These are phyloP conservation scores for Phytophthora brassicae DNA, from an alignment of 352 stramenopile genomes.

Conservation along the genomic window DNA sequence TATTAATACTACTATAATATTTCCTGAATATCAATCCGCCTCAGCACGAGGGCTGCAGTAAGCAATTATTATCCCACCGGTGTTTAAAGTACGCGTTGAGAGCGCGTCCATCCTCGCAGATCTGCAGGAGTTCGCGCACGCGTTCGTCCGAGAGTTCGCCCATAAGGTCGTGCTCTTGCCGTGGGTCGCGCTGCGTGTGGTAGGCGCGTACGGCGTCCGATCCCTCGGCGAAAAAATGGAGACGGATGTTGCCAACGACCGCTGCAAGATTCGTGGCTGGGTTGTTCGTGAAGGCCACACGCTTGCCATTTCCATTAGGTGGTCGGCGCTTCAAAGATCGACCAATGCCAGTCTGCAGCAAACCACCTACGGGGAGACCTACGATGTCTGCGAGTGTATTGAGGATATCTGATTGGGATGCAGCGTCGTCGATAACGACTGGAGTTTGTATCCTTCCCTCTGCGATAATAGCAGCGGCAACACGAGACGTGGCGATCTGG, in stretches of 20 bases:
- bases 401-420: conserved; percentile 58
- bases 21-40: too few species aligned
- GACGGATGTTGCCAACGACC: conserved; percentile 51
- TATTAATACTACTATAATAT: too few species aligned
- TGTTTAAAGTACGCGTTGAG: conserved; percentile 56
- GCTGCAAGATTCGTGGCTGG: conserved; percentile 52
- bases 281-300: conserved; percentile 57
- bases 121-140: conserved; percentile 33
- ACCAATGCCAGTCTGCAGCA: conserved; percentile 59
- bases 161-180: conserved; percentile 48
- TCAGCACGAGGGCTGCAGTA: conserved; percentile 36
- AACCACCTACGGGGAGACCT: conserved; percentile 43
- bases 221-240: conserved; percentile 57
- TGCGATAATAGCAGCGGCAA: conserved; percentile 58
- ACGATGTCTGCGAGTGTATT: conserved; percentile 76
- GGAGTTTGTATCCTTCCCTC: conserved; percentile 48
- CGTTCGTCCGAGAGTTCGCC: conserved; percentile 30
- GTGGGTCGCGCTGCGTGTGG: conserved; percentile 47
- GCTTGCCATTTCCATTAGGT: conserved; percentile 26
- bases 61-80: conserved; percentile 47
- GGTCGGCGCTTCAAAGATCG: conserved; percentile 60
- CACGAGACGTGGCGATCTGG: conserved; percentile 43
- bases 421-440: conserved; percentile 43
- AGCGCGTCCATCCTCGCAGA: conserved; percentile 40
- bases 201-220: conserved; percentile 53